Base-by-base conservation (phyloP, 306 rosid species). In the Quercus rubra region DNA sequence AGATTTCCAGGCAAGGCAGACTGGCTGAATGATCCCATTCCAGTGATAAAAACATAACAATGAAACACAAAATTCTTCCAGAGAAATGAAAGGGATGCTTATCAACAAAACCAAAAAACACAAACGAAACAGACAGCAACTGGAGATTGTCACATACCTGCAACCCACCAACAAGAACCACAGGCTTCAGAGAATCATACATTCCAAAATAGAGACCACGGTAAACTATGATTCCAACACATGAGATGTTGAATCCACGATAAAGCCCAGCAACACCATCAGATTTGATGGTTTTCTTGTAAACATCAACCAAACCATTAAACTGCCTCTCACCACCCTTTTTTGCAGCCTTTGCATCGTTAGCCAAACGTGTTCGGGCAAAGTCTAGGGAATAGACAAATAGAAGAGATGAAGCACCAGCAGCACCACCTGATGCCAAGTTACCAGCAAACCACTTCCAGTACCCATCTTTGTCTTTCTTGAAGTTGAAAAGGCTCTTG, bases 361-460 rank as follows among this genome's bases (percentile, higher is more conserved):
- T 91, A 25, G 98, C 95, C 81, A 93, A 78, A 54, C 98, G 93
- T 8, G 98, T 93, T 70, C 98, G 89, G 28, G 95, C 97, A 76
- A 71, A 93, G 80, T 93, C 98, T 74, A 93, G 75, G 13, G 97
- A 90, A 79, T 90, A 93, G 75, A 93, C 98, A 80, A 91, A 93
- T 56, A 87, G 51, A 77, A 90, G 94, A 73, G 97, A 90, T 49
- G 95, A 90, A 75, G 97, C 98, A 66, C 98, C 98, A 79, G 97
- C 97, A 71, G 93, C 92, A 27, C 91, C 97, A 82, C 98, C 98
- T 71, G 97, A 91, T 28, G 93, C 98, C 89, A 93, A 56, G 84
- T 91, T 93, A 78, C 97, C 97, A 82, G 98, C 97, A 82, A 93
- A 91, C 98, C 98, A 91, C 83, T 91, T 93, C 97, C 94, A 91